These are phyloP conservation scores for Erucastrum elatum DNA, from an alignment of 345 rosid species.

Conservation along the genomic window DNA sequence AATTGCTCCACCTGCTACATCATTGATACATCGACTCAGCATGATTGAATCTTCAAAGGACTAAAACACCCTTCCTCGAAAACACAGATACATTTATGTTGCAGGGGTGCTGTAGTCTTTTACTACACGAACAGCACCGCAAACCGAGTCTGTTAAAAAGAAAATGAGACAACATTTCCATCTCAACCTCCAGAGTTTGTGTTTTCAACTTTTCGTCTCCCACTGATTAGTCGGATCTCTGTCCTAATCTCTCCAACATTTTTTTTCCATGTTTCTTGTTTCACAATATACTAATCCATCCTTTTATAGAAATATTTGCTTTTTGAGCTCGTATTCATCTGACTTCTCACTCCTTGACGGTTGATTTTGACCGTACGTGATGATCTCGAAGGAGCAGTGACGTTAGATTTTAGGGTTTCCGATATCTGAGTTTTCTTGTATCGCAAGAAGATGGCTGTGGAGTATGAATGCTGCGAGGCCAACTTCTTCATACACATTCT, in stretches of 20 bases:
- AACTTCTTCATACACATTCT: slow-evolving; percentile 59
- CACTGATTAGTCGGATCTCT: slow-evolving; percentile 17
- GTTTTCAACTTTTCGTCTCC: slow-evolving; percentile 25
- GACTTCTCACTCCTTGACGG: background rate
- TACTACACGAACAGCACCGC: background rate
- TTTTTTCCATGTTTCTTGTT: background rate
- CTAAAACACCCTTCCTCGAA: slow-evolving; percentile 4
- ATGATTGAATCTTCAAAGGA: background rate
- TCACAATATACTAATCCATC: background rate
- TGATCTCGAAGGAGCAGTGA: background rate
- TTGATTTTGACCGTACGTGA: slow-evolving; percentile 22
- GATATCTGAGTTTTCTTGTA: background rate
- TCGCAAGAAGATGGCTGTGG: slow-evolving; percentile 57
- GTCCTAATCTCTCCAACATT: background rate
- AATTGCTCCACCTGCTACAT: background rate
- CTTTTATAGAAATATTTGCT: too few species aligned
- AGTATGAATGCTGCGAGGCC: slow-evolving; percentile 61
- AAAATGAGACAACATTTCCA: background rate
- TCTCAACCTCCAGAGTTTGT: background rate
- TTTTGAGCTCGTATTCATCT: too few species aligned
- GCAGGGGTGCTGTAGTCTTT: slow-evolving; percentile 8
- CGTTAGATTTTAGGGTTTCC: background rate
- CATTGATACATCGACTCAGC: background rate
- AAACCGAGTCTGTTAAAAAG: background rate
- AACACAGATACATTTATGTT: background rate